Conservation (phyloP, 305 asterid species). For the Ajuga reptans region DNA sequence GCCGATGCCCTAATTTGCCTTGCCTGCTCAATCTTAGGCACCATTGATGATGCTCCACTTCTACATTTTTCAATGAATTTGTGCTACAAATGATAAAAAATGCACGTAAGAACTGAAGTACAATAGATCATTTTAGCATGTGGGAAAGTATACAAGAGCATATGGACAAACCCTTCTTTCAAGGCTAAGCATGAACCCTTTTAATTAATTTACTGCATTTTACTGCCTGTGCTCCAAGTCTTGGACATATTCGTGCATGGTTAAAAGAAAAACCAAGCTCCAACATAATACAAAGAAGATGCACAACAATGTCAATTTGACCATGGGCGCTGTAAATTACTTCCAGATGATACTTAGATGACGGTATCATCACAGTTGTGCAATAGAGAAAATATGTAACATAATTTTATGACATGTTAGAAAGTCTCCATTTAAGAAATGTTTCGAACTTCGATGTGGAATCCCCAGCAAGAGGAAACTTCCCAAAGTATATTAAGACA, state of each 20-base stretch:
- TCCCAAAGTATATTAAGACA: constrained; percentile 7
- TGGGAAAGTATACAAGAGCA: constrained; percentile 8
- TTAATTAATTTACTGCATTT: neutral
- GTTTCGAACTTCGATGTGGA: constrained; percentile 3
- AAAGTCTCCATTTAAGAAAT: constrained; percentile 7
- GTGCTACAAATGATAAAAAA: constrained; percentile 48
- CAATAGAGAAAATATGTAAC: neutral
- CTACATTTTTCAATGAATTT: constrained; percentile 93
- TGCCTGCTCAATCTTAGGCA: constrained; percentile 93
- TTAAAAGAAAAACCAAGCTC: constrained; percentile 1
- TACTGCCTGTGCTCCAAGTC: neutral
- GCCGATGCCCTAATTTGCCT: constrained; percentile 60
- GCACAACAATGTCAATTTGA: neutral
- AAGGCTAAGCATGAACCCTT: neutral
- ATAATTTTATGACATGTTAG: neutral
- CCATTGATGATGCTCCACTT: constrained; percentile 76
- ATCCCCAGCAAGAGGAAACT: constrained; percentile 13
- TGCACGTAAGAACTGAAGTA: constrained; percentile 20
- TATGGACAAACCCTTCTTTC: constrained; percentile 2
- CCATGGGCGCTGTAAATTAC: neutral
- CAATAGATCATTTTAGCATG: constrained; percentile 5
- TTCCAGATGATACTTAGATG: neutral
- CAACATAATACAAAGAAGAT: constrained; percentile 1
- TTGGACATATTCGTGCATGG: neutral
- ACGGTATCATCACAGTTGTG: neutral